Conservation (phyloP, 2,329 filamentous ascomycete genomes). For the Colletotrichum sp. region DNA sequence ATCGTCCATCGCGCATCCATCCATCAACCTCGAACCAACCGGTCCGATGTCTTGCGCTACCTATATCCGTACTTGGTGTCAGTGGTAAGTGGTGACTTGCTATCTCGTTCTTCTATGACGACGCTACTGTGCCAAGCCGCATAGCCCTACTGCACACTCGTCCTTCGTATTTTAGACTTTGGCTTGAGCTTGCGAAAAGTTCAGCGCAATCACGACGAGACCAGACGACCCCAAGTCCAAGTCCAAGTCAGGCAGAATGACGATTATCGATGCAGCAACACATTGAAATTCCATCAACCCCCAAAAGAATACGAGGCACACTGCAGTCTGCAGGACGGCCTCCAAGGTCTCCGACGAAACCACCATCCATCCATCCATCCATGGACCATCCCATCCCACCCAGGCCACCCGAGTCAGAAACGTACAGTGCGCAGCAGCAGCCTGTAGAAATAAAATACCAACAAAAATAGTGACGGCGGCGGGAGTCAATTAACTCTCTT, state of each 20-base stretch:
- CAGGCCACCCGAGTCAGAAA: neutral
- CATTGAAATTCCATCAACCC: neutral
- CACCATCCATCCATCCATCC: neutral
- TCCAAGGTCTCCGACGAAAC: neutral
- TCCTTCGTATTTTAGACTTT: neutral
- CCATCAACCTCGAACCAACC: neutral
- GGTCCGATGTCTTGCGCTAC: neutral
- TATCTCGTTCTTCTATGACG: neutral
- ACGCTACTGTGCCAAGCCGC: neutral
- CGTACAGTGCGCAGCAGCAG: neutral
- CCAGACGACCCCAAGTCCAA: neutral
- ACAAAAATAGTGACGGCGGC: constrained; percentile 8
- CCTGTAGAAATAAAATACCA: neutral
- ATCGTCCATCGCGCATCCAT: neutral
- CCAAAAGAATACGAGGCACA: neutral
- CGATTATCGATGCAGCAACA: neutral
- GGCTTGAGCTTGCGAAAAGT: neutral
- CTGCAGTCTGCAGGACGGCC: neutral
- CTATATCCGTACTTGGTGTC: neutral
- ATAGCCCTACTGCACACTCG: neutral
- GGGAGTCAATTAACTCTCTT: constrained; percentile 17
- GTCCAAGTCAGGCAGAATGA: neutral
- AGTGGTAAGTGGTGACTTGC: neutral
- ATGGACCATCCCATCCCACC: neutral
- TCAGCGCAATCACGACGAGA: neutral